Base-by-base conservation (phyloP, 169 alveolate genomes). In the Theileria parva region DNA sequence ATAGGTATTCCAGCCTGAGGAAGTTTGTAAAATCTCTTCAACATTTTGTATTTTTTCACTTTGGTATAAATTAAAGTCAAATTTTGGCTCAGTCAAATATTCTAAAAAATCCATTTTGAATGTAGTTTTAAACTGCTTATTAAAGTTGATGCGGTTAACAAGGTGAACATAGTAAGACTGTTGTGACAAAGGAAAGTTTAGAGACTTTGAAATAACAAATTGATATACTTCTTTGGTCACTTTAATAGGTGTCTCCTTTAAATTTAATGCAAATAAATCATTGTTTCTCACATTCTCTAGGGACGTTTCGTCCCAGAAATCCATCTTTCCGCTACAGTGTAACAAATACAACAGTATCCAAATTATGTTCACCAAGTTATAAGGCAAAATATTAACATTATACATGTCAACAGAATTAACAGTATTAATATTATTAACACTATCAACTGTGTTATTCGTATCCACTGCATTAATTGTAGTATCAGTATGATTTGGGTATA, bases 311-410 rank as follows among this genome's bases (percentile, higher is more conserved):
- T 83, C 89, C 13, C 68, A 21, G 17, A 83, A 74, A 12, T 69
- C 81, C 64, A 64, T 15, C 21, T 53, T 53, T 17, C 86, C 85
- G 5, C 75, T 73, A 28, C 59, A 6, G 48, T 83, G 89, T 28
- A 83, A 57, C 19, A 83, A 59, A 60, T 83, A 83, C 12, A 66
- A 64, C 61, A 83, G 50, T 37, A 83, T n/a, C 85, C 89, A 83
- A 15, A 75, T 79, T 2, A 77, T n/a, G 71, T 83, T 83, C n/a
- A 51, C 23, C 61, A 83, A 55, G 27, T 83, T 55, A 59, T 71
- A 53, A 19, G 89, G 89, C 39, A 59, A 23, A 21, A 76, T 80
- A 12, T 32, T 19, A 11, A 53, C 27, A 55, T 48, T 9, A 17
- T 63, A 27, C 32, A 70, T 37, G 6, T 17, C 51, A 32, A 27